Conservation (phyloP, 1,284 basidiomycete genomes). For the Papiliotrema terrestris region DNA sequence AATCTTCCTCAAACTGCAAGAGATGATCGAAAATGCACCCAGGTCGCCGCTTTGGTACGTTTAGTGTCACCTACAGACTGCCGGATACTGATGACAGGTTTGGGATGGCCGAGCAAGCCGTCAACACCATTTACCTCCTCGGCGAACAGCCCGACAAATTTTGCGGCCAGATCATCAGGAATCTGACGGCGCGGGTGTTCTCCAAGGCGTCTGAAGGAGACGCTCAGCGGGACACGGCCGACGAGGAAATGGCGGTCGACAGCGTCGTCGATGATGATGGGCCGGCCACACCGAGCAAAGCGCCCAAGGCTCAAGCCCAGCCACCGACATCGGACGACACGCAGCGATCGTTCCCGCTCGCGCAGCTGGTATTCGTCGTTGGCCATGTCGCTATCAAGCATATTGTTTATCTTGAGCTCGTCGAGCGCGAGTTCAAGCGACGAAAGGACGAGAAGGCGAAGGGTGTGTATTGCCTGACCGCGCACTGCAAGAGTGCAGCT, state of each 20-base stretch:
- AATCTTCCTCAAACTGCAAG: slow-evolving; percentile 79
- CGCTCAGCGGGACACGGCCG: slow-evolving; percentile 10
- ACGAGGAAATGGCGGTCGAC: slow-evolving; percentile 5
- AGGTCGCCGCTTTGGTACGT: slow-evolving; percentile 76
- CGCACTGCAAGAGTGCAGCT: not conserved
- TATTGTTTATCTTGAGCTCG: slow-evolving; percentile 90
- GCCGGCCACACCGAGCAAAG: slow-evolving; percentile 2
- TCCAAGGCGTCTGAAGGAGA: slow-evolving; percentile 9
- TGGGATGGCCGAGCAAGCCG: slow-evolving; percentile 89
- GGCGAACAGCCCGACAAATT: slow-evolving; percentile 89
- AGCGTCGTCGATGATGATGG: not conserved
- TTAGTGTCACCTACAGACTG: not conserved
- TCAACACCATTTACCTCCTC: slow-evolving; percentile 92
- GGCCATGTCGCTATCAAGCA: slow-evolving; percentile 98
- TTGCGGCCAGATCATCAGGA: slow-evolving; percentile 77
- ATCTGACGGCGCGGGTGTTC: slow-evolving; percentile 73
- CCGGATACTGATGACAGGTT: slow-evolving; percentile 55
- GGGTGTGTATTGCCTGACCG: slow-evolving; percentile 53
- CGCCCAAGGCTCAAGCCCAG: not conserved
- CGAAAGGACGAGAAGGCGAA: slow-evolving; percentile 84
- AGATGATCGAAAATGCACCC: slow-evolving; percentile 70
- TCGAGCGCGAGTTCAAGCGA: slow-evolving; percentile 95
- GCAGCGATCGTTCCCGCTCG: slow-evolving; percentile 78
- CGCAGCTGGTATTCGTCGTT: slow-evolving; percentile 88
- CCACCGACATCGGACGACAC: slow-evolving; percentile 52